Evolutionary conservation across 768 basidiomycete species (phyloP).

Genomic region (Trametes elegans): DNA sequence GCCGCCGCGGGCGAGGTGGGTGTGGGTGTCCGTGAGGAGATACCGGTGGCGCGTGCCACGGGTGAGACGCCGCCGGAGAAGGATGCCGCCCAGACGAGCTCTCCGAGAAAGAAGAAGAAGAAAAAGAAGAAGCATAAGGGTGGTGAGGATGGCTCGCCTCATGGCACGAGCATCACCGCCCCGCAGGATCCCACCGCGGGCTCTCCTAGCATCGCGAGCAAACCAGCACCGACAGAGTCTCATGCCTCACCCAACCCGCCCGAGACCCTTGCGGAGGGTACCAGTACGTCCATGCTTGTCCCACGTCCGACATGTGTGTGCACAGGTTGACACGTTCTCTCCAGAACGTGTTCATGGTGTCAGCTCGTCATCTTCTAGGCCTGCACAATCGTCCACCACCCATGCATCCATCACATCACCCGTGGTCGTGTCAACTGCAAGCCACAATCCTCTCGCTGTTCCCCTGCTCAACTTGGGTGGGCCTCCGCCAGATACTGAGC

Average conservation of each 20-base stretch:
- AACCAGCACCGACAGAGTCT: neutral
- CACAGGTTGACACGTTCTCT: too few species aligned
- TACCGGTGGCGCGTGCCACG: neutral
- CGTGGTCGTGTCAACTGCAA: neutral
- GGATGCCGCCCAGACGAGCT: neutral
- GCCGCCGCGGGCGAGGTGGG: neutral
- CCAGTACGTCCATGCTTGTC: neutral
- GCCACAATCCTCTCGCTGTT: conserved; percentile 10
- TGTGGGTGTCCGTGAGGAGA: neutral
- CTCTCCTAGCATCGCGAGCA: neutral
- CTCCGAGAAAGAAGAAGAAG: conserved; percentile 24
- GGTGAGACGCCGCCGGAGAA: too few species aligned
- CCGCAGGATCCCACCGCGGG: neutral
- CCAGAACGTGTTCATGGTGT: neutral
- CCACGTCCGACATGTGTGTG: too few species aligned
- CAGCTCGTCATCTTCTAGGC: neutral
- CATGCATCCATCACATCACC: neutral
- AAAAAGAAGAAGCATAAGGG: conserved; percentile 31
- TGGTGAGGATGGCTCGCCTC: neutral
- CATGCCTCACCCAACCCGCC: neutral
- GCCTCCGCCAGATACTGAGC: conserved; percentile 35
- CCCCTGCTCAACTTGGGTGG: conserved; percentile 59
- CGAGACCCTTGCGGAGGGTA: neutral
- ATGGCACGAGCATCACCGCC: conserved; percentile 23
- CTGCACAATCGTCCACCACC: neutral